Base-by-base conservation (phyloP, 2,329 filamentous ascomycete genomes). In the Talaromyces sp. region DNA sequence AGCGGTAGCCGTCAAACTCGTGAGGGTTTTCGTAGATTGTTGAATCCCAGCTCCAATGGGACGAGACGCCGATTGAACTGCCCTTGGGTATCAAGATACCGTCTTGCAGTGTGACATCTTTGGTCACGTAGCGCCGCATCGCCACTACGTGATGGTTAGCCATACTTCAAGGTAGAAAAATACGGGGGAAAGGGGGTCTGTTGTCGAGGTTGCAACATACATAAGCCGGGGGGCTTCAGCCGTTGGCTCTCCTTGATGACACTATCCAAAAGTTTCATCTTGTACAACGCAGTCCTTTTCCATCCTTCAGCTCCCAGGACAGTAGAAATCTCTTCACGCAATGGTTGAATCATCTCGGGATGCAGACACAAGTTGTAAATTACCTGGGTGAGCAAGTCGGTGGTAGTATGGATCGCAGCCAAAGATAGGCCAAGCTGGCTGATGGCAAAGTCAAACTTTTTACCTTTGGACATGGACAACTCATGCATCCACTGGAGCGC, bases 1-100 rank as follows among this genome's bases (percentile, higher is more conserved):
- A 85, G 3, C 82, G 74, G 65, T 82, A 80, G 0, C 82, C 76
- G 57, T 83, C 77, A 61, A 81, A 85, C 1, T 59, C 63, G 12
- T 74, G 63, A 0, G 81, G 73, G 12, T 79, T 73, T 11, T 76
- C 74, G 41, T 76, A 74, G 12, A 80, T 64, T 50, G 81, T 82
- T 68, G 54, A 76, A 75, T 29, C 56, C 54, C 56, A 59, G 38
- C 29, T 48, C 58, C 52, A 60, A 43, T 57, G 58, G 12, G 29
- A 55, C 7, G 61, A 60, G 11, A 62, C 43, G 7, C 41, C 54
- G 10, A 84, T 64, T 6, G 73, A 70, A 19, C 75, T 70, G 17
- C 79, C 80, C 26, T 73, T 72, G 0, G 81, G 80, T 26, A 77
- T 75, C 38, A 76, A 72, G 66, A 80, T 75, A 14, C 81, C 81